Evolutionary conservation across 129 eudicot species (phyloP).

Genomic region (Deinandra increscens): DNA sequence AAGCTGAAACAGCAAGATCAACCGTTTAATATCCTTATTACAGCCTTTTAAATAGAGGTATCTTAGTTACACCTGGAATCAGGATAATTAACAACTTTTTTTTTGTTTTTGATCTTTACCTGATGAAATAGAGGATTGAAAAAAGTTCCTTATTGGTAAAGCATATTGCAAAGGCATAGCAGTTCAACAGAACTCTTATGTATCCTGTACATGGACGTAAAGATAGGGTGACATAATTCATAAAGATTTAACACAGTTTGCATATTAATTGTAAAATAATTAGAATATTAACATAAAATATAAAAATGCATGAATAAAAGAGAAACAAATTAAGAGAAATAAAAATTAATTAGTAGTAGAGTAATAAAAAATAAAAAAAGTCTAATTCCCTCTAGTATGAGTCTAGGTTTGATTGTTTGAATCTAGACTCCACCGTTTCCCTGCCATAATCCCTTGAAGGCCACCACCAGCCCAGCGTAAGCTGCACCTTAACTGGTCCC

Average conservation of each 20-base stretch:
- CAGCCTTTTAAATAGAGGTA: not conserved
- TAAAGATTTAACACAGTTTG: not conserved
- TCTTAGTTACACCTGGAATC: conserved; percentile 6
- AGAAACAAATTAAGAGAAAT: not conserved
- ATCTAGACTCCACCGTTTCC: not conserved
- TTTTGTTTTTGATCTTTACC: conserved; percentile 40
- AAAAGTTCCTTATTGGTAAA: conserved; percentile 74
- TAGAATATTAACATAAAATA: not conserved
- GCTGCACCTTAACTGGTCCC: not conserved
- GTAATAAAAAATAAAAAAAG: not conserved
- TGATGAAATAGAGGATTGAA: conserved; percentile 73
- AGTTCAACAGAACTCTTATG: conserved; percentile 75
- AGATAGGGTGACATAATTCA: not conserved
- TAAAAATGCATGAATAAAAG: not conserved
- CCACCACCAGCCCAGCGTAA: not conserved
- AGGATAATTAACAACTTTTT: not conserved
- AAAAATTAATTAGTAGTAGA: not conserved
- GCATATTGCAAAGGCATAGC: conserved; percentile 82
- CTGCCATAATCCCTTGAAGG: not conserved
- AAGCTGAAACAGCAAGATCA: conserved; percentile 54
- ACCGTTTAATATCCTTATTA: conserved; percentile 15
- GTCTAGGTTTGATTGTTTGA: not conserved
- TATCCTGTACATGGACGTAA: conserved; percentile 59
- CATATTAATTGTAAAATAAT: not conserved
- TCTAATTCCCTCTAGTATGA: not conserved